Evolutionary conservation across 495 filamentous ascomycete genomes (phyloP).

Genomic region (Penicillium nucicola): DNA sequence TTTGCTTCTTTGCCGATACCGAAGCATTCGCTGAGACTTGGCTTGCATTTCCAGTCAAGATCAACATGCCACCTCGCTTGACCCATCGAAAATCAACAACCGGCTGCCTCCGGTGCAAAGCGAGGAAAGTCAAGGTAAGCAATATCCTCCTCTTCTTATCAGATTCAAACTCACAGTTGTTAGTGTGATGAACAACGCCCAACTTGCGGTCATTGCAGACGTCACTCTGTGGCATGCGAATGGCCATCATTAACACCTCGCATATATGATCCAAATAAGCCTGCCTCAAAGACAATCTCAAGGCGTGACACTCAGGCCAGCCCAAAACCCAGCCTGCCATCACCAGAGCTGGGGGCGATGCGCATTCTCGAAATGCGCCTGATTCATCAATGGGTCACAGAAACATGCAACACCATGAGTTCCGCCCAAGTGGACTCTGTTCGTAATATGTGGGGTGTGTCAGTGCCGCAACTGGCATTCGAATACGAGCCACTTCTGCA

Average conservation of each 20-base stretch:
- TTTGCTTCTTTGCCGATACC: not conserved
- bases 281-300: not conserved
- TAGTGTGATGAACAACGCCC: conserved; percentile 20
- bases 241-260: conserved; percentile 11
- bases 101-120: conserved; percentile 47
- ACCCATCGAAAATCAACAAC: conserved; percentile 42
- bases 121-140: conserved; percentile 41
- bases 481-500: conserved; percentile 24
- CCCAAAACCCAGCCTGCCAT: conserved; percentile 3
- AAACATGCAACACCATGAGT: conserved; percentile 18
- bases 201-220: conserved; percentile 19
- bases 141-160: not conserved
- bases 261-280: conserved; percentile 11
- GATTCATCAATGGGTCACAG: conserved; percentile 21
- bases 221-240: conserved; percentile 16
- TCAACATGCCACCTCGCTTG: conserved; percentile 13
- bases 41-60: not conserved
- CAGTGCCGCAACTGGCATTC: conserved; percentile 22
- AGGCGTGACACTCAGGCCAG: not conserved
- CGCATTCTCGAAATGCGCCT: conserved; percentile 19
- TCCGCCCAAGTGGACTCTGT: conserved; percentile 13
- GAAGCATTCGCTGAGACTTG: not conserved
- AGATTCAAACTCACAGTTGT: not conserved
- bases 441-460: conserved; percentile 16
- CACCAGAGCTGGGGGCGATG: conserved; percentile 7